Base-by-base conservation (phyloP, 495 filamentous ascomycete genomes). In the Monascus purpureus region DNA sequence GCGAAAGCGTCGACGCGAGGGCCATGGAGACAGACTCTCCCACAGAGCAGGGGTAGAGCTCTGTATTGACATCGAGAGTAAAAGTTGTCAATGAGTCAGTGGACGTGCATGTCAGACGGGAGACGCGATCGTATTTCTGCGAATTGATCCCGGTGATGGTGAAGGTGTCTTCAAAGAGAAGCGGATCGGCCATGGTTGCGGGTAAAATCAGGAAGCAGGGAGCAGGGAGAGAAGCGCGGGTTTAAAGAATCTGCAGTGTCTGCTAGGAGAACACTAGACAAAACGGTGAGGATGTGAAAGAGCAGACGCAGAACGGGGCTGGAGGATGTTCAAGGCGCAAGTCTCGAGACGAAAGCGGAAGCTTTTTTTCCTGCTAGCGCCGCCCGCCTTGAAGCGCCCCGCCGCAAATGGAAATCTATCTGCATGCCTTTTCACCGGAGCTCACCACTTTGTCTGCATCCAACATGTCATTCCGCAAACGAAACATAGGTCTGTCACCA, bases 391-490 rank as follows among this genome's bases (percentile, higher is more conserved):
- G n/a, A n/a, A n/a, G n/a, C n/a, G n/a, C n/a, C n/a, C n/a, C n/a
- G n/a, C n/a, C n/a, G n/a, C n/a, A n/a, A n/a, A n/a, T n/a, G n/a
- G n/a, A n/a, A n/a, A n/a, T n/a, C n/a, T n/a, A n/a, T n/a, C n/a
- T n/a, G n/a, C n/a, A n/a, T n/a, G n/a, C n/a, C n/a, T n/a, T n/a
- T n/a, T n/a, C n/a, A n/a, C n/a, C n/a, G n/a, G n/a, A n/a, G n/a
- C n/a, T n/a, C n/a, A n/a, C n/a, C n/a, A n/a, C n/a, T n/a, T n/a
- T n/a, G n/a, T n/a, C n/a, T n/a, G n/a, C n/a, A n/a, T n/a, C n/a
- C n/a, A n/a, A n/a, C n/a, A 93, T 93, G 85, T 84, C 86, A 3
- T 94, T 96, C 59, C 76, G 83, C 41, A 93, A 87, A 49, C 73
- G 85, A 37, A 92, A 88, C 45, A 65, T 85, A 29, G 79, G 76